Evolutionary conservation across 2,329 filamentous ascomycete genomes (phyloP).

Genomic region (Chrysoporthe austroafricana): DNA sequence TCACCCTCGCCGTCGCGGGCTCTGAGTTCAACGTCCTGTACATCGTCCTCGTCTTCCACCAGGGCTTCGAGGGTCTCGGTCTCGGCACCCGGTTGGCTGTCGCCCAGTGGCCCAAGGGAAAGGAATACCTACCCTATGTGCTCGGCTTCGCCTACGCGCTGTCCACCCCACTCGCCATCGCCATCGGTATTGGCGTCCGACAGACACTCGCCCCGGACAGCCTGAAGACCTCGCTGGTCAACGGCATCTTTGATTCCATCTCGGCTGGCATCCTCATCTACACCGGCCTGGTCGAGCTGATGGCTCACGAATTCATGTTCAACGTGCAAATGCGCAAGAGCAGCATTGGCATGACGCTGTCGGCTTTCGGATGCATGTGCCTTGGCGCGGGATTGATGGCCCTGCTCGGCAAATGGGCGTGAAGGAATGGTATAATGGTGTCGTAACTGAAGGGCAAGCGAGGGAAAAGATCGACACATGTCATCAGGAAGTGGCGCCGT

Average conservation of each 20-base stretch:
- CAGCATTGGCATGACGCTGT: slow-evolving; percentile 41
- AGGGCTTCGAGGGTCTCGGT: slow-evolving; percentile 66
- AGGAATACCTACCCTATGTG: slow-evolving; percentile 51
- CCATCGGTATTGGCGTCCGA: slow-evolving; percentile 49
- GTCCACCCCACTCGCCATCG: slow-evolving; percentile 56
- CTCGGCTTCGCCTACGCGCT: slow-evolving; percentile 53
- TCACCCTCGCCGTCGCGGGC: slow-evolving; percentile 63
- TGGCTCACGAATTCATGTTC: slow-evolving; percentile 55
- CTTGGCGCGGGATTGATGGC: slow-evolving; percentile 52
- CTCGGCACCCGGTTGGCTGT: slow-evolving; percentile 63
- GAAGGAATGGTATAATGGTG: slow-evolving; percentile 13
- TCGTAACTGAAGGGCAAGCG: neutral
- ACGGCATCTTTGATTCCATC: slow-evolving; percentile 50
- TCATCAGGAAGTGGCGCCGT: neutral
- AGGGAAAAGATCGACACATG: neutral
- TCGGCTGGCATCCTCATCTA: slow-evolving; percentile 55
- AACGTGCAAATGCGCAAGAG: slow-evolving; percentile 42
- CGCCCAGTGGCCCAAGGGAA: slow-evolving; percentile 52
- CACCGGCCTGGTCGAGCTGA: slow-evolving; percentile 52
- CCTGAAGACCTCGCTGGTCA: slow-evolving; percentile 47
- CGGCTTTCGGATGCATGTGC: slow-evolving; percentile 44
- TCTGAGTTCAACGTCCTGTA: slow-evolving; percentile 61
- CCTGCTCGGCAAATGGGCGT: slow-evolving; percentile 55
- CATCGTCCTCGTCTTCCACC: slow-evolving; percentile 65
- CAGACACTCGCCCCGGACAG: slow-evolving; percentile 40